Conservation (phyloP, 495 filamentous ascomycete species). For the Neurospora sp. region DNA sequence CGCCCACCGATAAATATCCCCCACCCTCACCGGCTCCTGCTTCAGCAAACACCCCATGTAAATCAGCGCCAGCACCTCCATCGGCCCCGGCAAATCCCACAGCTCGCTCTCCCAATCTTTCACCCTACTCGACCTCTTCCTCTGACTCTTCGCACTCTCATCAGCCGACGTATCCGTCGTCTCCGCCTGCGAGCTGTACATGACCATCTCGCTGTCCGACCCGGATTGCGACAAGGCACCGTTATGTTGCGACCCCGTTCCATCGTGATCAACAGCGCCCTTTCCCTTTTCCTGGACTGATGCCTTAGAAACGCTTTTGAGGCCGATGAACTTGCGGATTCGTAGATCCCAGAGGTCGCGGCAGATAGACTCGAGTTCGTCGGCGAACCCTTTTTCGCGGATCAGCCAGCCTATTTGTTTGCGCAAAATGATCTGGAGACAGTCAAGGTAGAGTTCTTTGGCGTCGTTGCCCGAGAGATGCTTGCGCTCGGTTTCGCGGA, state of each 20-base stretch:
- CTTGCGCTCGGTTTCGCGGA: conserved; percentile 47
- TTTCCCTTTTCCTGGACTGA: neutral
- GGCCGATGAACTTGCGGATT: conserved; percentile 26
- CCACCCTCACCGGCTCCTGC: conserved; percentile 32
- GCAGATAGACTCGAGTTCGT: conserved; percentile 40
- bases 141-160: neutral
- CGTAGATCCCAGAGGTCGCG: conserved; percentile 42
- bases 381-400: conserved; percentile 26
- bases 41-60: conserved; percentile 36
- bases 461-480: conserved; percentile 53
- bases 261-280: neutral
- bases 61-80: conserved; percentile 35
- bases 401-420: conserved; percentile 35
- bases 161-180: neutral
- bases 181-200: conserved; percentile 32
- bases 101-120: conserved; percentile 17
- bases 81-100: conserved; percentile 30
- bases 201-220: conserved; percentile 6
- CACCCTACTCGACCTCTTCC: conserved; percentile 3
- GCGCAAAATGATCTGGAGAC: conserved; percentile 63
- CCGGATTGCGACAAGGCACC: neutral
- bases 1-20: conserved; percentile 35
- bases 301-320: conserved; percentile 11
- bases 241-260: conserved; percentile 4
- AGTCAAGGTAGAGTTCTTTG: conserved; percentile 69